Percentiles rank a stretch among this genome's conserved stretches.
phyloP scores from a whole-genome alignment of 768 basidiomycete genomes.

The Asterophora parasitica region DNA sequence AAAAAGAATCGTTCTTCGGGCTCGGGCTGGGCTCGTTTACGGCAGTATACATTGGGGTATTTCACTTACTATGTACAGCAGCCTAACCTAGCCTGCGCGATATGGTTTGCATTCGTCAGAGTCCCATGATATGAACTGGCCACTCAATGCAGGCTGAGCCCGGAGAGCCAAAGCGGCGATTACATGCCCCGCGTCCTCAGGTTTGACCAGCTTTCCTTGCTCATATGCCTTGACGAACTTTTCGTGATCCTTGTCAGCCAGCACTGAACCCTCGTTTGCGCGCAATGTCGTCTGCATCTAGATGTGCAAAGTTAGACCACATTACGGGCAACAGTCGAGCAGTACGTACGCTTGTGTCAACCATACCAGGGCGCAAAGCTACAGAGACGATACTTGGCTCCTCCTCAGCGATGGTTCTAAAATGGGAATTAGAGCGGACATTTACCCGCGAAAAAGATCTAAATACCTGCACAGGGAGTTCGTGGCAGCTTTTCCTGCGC shows the following conservation, averaged over 20 bases:
- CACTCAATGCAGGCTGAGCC: conserved; percentile 60
- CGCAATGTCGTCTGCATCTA: conserved; percentile 73
- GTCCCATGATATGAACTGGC: conserved; percentile 81
- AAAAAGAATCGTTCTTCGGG: not conserved
- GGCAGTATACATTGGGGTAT: not conserved
- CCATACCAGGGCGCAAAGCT: conserved; percentile 83
- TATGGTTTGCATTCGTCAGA: conserved; percentile 61
- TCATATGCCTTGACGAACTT: conserved; percentile 53
- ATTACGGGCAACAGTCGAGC: not conserved
- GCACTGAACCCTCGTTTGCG: conserved; percentile 41
- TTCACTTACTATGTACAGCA: not conserved
- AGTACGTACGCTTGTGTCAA: conserved; percentile 68
- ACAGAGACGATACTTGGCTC: conserved; percentile 72
- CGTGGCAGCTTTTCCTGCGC: conserved; percentile 83
- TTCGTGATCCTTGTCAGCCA: conserved; percentile 52
- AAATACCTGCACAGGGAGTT: conserved; percentile 75
- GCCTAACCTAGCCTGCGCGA: conserved; percentile 19
- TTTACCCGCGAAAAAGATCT: not conserved
- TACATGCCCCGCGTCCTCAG: conserved; percentile 72
- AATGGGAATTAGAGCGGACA: not conserved
- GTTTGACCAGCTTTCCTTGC: conserved; percentile 68
- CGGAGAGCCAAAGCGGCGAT: conserved; percentile 70
- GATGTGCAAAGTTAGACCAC: conserved; percentile 1
- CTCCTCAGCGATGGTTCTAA: conserved; percentile 79
- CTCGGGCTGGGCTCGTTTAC: not conserved